These are phyloP conservation scores for Raddia guianensis DNA, from an alignment of 176 grass and related monocot species.

Conservation along the genomic window DNA sequence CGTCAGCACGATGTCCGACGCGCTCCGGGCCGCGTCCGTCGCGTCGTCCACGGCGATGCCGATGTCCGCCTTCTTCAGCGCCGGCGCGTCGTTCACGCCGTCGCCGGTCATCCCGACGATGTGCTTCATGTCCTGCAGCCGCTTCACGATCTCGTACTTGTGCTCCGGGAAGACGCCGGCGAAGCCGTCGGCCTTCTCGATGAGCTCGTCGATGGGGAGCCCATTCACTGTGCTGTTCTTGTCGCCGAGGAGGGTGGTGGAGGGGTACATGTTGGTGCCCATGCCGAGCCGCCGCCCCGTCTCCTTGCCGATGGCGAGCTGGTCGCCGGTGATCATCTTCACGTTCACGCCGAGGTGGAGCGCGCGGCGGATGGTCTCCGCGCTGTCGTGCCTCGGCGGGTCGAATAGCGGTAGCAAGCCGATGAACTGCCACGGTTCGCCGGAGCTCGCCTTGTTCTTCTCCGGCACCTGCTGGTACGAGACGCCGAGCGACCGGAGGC, in stretches of 20 bases:
- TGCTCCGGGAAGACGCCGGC: conserved; percentile 95
- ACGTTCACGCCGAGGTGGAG: conserved; percentile 85
- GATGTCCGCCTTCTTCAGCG: conserved; percentile 96
- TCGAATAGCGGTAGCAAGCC: conserved; percentile 85
- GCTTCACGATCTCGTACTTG: conserved; percentile 98
- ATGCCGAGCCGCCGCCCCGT: conserved; percentile 82
- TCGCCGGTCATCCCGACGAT: conserved; percentile 94
- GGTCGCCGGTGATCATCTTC: conserved; percentile 99
- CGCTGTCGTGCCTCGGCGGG: conserved; percentile 89
- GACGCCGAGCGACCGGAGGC: conserved; percentile 77
- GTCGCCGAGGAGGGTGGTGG: conserved; percentile 75
- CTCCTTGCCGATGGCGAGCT: conserved; percentile 94
- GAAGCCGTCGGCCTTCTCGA: conserved; percentile 92
- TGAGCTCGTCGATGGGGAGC: conserved; percentile 84
- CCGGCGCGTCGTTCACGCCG: conserved; percentile 90
- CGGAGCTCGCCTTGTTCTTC: conserved; percentile 68
- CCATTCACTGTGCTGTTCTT: conserved; percentile 62
- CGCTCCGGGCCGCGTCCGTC: conserved; percentile 81
- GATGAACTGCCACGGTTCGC: conserved; percentile 82
- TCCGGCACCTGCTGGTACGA: conserved; percentile 78
- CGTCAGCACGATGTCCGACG: conserved; percentile 95
- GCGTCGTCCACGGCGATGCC: conserved; percentile 94
- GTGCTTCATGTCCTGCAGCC: conserved; percentile 79
- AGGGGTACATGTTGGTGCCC: conserved; percentile 98
- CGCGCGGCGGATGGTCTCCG: conserved; percentile 84